phyloP scores from a whole-genome alignment of 164 flowering plant genomes.

The Warburgia ugandensis region DNA sequence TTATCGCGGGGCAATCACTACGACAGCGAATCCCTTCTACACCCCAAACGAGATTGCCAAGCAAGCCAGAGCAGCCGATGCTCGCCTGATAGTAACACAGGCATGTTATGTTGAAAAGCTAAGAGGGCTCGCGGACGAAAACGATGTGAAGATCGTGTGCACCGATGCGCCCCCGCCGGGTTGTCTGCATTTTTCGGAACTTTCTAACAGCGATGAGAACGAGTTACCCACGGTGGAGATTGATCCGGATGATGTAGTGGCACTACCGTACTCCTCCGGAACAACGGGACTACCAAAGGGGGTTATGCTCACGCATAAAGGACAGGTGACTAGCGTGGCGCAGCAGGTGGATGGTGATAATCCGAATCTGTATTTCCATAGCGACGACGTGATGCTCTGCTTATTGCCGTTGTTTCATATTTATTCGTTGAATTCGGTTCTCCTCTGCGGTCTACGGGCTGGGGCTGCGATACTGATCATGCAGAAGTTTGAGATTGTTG shows the following conservation, averaged over 20 bases:
- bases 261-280: constrained; percentile 88
- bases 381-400: constrained; percentile 71
- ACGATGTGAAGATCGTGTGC: constrained; percentile 35
- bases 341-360: constrained; percentile 96
- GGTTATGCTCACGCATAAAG: constrained; percentile 76
- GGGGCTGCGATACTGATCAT: constrained; percentile 78
- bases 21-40: constrained; percentile 84
- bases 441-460: constrained; percentile 62
- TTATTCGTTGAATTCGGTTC: constrained; percentile 65
- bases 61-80: constrained; percentile 51
- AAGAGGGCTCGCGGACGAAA: constrained; percentile 24
- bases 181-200: constrained; percentile 49
- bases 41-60: constrained; percentile 61
- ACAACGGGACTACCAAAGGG: constrained; percentile 95
- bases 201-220: constrained; percentile 39
- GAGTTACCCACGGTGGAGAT: constrained; percentile 47
- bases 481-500: constrained; percentile 62
- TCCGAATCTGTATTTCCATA: constrained; percentile 54
- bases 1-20: constrained; percentile 49
- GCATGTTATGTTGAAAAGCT: constrained; percentile 46
- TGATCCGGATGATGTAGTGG: constrained; percentile 66
- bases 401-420: constrained; percentile 81
- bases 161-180: constrained; percentile 39
- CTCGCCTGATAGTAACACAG: constrained; percentile 51
- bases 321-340: constrained; percentile 73